These are phyloP conservation scores for Beauveria asiatica DNA, from an alignment of 2,329 filamentous ascomycete genomes.

Conservation along the genomic window DNA sequence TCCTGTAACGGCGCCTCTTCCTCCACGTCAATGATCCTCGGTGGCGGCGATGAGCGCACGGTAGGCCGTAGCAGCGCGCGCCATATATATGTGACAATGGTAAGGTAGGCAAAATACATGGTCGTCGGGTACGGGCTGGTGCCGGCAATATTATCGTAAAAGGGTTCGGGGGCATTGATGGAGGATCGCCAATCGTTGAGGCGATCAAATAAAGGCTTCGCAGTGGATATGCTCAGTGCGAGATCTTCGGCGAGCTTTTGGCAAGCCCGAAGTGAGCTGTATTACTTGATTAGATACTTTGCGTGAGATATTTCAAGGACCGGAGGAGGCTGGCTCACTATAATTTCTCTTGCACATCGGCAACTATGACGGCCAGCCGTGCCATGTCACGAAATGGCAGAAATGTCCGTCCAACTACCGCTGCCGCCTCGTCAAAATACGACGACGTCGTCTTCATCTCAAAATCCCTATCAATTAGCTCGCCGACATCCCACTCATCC, in stretches of 20 bases:
- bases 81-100: slow-evolving; percentile 12
- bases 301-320: background rate
- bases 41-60: slow-evolving; percentile 12
- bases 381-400: slow-evolving; percentile 12
- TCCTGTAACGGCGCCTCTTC: slow-evolving; percentile 1
- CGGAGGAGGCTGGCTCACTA: slow-evolving; percentile 9
- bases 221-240: slow-evolving; percentile 9
- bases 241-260: slow-evolving; percentile 13
- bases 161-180: slow-evolving; percentile 1
- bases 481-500: slow-evolving; percentile 23
- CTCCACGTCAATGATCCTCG: slow-evolving; percentile 12
- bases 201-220: slow-evolving; percentile 10
- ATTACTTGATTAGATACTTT: background rate
- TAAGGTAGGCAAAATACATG: slow-evolving; percentile 14
- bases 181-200: slow-evolving; percentile 13
- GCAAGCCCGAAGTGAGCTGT: slow-evolving; percentile 10
- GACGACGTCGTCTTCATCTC: background rate
- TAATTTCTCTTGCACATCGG: slow-evolving; percentile 9
- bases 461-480: slow-evolving; percentile 10
- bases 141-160: background rate
- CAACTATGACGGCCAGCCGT: slow-evolving; percentile 11
- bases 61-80: slow-evolving; percentile 13
- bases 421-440: slow-evolving; percentile 4
- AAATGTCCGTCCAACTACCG: background rate
- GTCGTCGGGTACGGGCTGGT: slow-evolving; percentile 6